These are phyloP conservation scores for Globisporangium rhizosaccharum DNA, from an alignment of 352 stramenopile genomes.

Conservation along the genomic window DNA sequence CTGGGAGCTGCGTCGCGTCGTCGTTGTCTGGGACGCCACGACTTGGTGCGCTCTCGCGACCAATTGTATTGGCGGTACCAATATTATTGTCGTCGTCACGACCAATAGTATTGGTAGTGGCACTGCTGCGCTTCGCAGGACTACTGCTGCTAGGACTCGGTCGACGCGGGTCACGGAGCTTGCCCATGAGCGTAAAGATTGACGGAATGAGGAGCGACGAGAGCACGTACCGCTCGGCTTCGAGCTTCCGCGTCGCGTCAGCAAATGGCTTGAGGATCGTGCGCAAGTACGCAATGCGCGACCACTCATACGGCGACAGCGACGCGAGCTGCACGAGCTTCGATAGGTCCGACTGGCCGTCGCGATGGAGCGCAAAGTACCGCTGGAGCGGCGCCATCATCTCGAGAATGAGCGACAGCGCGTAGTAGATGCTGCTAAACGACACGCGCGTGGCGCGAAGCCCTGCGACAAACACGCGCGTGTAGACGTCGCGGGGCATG, in stretches of 20 bases:
- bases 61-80: not conserved
- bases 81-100: not conserved
- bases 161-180: slow-evolving; percentile 28
- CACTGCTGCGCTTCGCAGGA: not conserved
- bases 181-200: slow-evolving; percentile 62
- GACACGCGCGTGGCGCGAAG: slow-evolving; percentile 37
- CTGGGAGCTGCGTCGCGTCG: slow-evolving; percentile 26
- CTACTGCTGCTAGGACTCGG: not conserved
- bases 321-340: slow-evolving; percentile 64
- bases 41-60: too few species aligned
- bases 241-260: slow-evolving; percentile 51
- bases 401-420: slow-evolving; percentile 36
- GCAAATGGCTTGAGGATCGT: slow-evolving; percentile 65
- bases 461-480: slow-evolving; percentile 34
- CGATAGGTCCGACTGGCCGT: slow-evolving; percentile 51
- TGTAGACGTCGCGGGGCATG: slow-evolving; percentile 34
- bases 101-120: not conserved
- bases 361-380: slow-evolving; percentile 62
- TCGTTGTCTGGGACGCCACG: not conserved
- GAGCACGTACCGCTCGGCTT: slow-evolving; percentile 48
- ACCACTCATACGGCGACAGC: slow-evolving; percentile 70
- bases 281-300: slow-evolving; percentile 47
- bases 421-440: slow-evolving; percentile 41
- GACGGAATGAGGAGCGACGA: slow-evolving; percentile 71
- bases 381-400: slow-evolving; percentile 54